Base-by-base conservation (phyloP, 176 grass and related monocot genomes). In the Eleusine coracana region DNA sequence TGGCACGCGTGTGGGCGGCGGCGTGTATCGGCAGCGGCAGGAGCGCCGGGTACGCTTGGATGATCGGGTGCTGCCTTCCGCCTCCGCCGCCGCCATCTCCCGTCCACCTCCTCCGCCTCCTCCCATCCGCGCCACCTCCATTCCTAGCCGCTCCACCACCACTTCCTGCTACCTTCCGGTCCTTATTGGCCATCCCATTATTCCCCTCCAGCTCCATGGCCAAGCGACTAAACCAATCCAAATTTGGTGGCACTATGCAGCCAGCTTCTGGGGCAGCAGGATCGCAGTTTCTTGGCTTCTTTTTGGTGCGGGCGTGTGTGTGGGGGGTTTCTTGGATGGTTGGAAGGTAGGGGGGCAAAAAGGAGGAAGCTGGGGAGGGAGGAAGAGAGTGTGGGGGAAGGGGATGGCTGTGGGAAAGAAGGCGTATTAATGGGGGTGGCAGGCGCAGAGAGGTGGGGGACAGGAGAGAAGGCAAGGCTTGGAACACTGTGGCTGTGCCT, bases 11-110 rank as follows among this genome's bases (percentile, higher is more conserved):
- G 40, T 67, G 50, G 28, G 62, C 28, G 29, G 79, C 79, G 29
- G 79, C 79, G 86, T 88, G 82, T 74, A 88, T 68, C 48, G 93
- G 93, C 52, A 97, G 46, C n/a, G 90, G 93, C 28, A 95, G 90
- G 74, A 96, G 91, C 15, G 93, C 93, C 34, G 93, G 93, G 68
- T 92, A 92, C 34, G 91, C 85, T 48, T 91, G 91, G 72, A 85
- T 65, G 88, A 86, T 83, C 44, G 84, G 88, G 80, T 84, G 71
- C 28, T 90, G 85, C 82, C 63, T 80, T 38, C 29, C 59, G 31
- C 75, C 50, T 20, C 49, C 75, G 18, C 68, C 62, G 1, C 46
- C 25, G 60, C 60, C 60, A 29, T 63, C 25, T 29, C 60, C 25
- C 66, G 40, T 51, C 50, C 68, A 58, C 39, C 71, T 84, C 77